Percentiles rank a stretch among this genome's conserved stretches.
Conservation (phyloP, 495 filamentous ascomycete genomes). For the Aspergillus egyptiacus region DNA sequence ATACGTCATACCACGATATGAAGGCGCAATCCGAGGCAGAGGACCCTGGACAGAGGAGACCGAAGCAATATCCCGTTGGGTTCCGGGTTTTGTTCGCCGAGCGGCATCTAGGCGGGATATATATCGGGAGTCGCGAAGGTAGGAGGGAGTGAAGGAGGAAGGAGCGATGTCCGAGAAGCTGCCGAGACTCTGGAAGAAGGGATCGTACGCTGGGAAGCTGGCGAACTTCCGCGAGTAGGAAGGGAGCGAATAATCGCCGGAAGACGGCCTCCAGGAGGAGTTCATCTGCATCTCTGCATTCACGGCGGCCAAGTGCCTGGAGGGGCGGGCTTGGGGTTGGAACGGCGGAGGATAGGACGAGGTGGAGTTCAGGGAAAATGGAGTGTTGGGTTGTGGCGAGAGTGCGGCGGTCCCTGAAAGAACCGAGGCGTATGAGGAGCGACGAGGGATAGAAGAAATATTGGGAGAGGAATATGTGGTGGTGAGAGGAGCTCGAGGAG, state of each 20-base stretch:
- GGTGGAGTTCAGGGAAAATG: constrained; percentile 50
- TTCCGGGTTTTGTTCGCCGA: constrained; percentile 55
- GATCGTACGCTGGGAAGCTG: constrained; percentile 34
- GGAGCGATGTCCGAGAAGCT: constrained; percentile 21
- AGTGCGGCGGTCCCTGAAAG: constrained; percentile 60
- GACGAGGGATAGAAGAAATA: constrained; percentile 42
- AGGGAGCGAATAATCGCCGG: constrained; percentile 40
- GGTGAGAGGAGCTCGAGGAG: constrained; percentile 36
- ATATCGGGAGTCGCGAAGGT: constrained; percentile 72
- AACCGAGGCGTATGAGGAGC: constrained; percentile 76
- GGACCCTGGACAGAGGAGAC: constrained; percentile 58
- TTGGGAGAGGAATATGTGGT: constrained; percentile 31
- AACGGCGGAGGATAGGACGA: constrained; percentile 35
- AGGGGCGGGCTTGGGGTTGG: constrained; percentile 31
- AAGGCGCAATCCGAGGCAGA: constrained; percentile 59
- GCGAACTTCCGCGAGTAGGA: constrained; percentile 59
- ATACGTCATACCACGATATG: constrained; percentile 77
- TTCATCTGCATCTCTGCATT: constrained; percentile 46
- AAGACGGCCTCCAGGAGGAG: constrained; percentile 35
- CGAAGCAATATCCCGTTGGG: constrained; percentile 46
- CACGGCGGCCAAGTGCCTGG: constrained; percentile 34
- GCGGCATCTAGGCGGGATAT: constrained; percentile 65
- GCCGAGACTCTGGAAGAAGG: constrained; percentile 26
- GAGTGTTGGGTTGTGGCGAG: constrained; percentile 37
- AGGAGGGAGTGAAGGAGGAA: constrained; percentile 74